Percentiles rank a stretch among this genome's conserved stretches.
phyloP scores from a whole-genome alignment of 805 yeast genomes.

The Spathaspora hagerdaliae region DNA sequence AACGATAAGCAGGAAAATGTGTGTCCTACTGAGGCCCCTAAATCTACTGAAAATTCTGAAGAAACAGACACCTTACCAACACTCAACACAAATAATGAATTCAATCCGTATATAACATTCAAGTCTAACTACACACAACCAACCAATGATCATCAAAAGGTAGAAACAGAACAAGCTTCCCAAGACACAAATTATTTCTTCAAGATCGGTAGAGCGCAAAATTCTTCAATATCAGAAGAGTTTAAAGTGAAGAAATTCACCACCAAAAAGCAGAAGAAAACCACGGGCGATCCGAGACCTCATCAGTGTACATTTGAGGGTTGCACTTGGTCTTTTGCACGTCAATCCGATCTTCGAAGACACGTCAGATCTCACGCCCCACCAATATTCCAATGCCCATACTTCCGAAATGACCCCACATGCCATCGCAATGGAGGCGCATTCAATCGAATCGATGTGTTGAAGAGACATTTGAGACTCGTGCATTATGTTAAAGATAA shows the following conservation, averaged over 20 bases:
- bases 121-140: background rate
- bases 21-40: too few relatives aligned
- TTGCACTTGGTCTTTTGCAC: conserved; percentile 68
- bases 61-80: too few relatives aligned
- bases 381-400: conserved; percentile 71
- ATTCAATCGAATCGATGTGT: conserved; percentile 68
- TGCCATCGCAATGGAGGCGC: conserved; percentile 78
- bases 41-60: too few relatives aligned
- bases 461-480: conserved; percentile 65
- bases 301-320: conserved; percentile 36
- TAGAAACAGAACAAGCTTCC: too few relatives aligned
- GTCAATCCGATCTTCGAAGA: conserved; percentile 66
- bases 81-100: too few relatives aligned
- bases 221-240: background rate
- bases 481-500: conserved; percentile 61
- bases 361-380: conserved; percentile 63
- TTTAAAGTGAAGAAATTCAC: conserved; percentile 1
- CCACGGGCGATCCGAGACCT: conserved; percentile 20
- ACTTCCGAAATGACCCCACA: conserved; percentile 62
- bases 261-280: conserved; percentile 2
- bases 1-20: too few relatives aligned
- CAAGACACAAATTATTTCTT: background rate
- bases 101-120: background rate
- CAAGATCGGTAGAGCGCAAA: background rate
- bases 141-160: too few relatives aligned